Evolutionary conservation across 257 asterid species (phyloP).

Genomic region (Solanum chilense): DNA sequence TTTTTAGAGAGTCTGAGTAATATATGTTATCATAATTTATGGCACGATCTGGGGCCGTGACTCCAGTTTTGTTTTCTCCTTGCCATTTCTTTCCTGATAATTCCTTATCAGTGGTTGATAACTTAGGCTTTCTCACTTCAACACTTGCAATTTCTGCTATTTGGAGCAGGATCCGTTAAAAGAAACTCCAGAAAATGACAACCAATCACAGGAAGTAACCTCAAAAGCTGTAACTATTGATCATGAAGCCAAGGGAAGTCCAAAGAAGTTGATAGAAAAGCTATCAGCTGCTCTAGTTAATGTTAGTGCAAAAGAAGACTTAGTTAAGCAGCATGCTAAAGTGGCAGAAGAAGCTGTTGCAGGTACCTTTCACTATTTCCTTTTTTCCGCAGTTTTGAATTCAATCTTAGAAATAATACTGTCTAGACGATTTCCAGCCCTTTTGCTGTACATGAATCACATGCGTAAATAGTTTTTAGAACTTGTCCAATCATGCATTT

Average conservation of each 20-base stretch:
- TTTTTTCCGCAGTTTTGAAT: neutral
- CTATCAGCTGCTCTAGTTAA: slow-evolving; percentile 76
- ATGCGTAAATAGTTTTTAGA: neutral
- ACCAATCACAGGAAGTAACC: slow-evolving; percentile 38
- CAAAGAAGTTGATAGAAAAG: slow-evolving; percentile 40
- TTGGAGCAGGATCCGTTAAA: slow-evolving; percentile 36
- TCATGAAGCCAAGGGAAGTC: slow-evolving; percentile 31
- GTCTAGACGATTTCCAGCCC: neutral
- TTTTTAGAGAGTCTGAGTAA: neutral
- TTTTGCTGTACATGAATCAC: neutral
- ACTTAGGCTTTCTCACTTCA: neutral
- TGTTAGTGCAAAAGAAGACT: slow-evolving; percentile 65
- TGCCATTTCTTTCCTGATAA: neutral
- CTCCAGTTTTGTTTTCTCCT: neutral
- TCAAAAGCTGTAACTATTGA: slow-evolving; percentile 20
- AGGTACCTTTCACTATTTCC: slow-evolving; percentile 20
- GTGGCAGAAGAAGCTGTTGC: slow-evolving; percentile 91
- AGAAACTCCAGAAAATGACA: slow-evolving; percentile 24
- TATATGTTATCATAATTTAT: neutral
- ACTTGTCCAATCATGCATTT: neutral
- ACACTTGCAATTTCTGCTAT: neutral
- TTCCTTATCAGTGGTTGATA: neutral
- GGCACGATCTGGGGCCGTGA: neutral
- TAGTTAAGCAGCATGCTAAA: slow-evolving; percentile 74
- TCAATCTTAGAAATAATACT: neutral